A percentile compares a stretch with the other conserved stretches of the same genome.
Evolutionary conservation across 345 rosid species (phyloP).

Genomic region (Ceriops decandra): DNA sequence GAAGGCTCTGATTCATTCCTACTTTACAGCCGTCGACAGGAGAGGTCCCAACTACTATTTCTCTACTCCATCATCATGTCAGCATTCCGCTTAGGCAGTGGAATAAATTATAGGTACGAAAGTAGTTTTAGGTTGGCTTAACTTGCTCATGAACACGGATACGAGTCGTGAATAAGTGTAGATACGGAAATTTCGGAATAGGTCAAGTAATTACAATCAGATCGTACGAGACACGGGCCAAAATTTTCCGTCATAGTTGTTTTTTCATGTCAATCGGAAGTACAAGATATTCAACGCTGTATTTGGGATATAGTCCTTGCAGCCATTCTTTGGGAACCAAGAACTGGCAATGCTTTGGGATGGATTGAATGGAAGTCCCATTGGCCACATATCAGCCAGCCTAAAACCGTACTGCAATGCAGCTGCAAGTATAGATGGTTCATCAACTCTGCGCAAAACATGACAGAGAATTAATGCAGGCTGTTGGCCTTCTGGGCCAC

Average conservation of each 20-base stretch:
- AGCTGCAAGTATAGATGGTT: conserved; percentile 54
- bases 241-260: not conserved
- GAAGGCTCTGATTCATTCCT: too few species aligned
- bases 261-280: conserved; percentile 41
- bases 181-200: too few species aligned
- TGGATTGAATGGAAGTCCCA: conserved; percentile 22
- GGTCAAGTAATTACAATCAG: too few species aligned
- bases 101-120: too few species aligned
- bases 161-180: too few species aligned
- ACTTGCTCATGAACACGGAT: too few species aligned
- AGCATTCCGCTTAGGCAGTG: too few species aligned
- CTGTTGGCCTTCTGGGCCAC: conserved; percentile 21
- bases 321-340: conserved; percentile 50
- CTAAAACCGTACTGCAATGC: conserved; percentile 62
- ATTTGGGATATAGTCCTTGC: conserved; percentile 35
- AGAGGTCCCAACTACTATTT: too few species aligned
- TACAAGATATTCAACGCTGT: conserved; percentile 71
- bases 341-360: conserved; percentile 39
- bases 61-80: too few species aligned
- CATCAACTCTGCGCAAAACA: conserved; percentile 72
- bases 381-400: conserved; percentile 67
- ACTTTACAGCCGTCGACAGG: too few species aligned
- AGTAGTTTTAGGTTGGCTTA: too few species aligned
- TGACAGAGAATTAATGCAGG: conserved; percentile 71
- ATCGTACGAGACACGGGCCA: too few species aligned